phyloP scores from a whole-genome alignment of 148 eudicot genomes.

The Talinum fruticosum region DNA sequence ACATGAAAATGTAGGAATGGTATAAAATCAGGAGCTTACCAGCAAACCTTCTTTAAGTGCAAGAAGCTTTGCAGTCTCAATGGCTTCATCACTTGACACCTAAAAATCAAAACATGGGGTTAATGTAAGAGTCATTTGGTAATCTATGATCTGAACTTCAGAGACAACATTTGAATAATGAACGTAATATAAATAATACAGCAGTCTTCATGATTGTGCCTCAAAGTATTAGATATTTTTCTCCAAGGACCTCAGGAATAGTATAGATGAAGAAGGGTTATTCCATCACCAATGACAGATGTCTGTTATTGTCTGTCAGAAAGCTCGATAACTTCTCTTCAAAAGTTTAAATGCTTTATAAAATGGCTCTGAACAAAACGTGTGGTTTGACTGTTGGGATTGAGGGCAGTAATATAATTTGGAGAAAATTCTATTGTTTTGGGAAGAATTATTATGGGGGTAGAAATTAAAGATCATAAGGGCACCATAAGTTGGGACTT shows the following conservation, averaged over 20 bases:
- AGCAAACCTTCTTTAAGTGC: slow-evolving; percentile 51
- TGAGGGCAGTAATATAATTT: too few relatives aligned
- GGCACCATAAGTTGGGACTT: too few relatives aligned
- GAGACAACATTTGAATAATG: background rate
- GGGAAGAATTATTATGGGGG: too few relatives aligned
- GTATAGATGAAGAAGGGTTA: background rate
- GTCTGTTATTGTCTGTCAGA: background rate
- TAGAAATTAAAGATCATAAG: too few relatives aligned
- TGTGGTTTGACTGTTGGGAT: too few relatives aligned
- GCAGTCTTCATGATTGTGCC: too few relatives aligned
- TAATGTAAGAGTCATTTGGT: background rate
- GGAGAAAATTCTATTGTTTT: too few relatives aligned
- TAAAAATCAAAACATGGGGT: background rate
- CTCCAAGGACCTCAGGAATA: background rate
- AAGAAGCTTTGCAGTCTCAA: slow-evolving; percentile 39
- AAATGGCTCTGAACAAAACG: too few relatives aligned
- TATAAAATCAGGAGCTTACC: slow-evolving; percentile 27
- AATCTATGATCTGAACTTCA: background rate
- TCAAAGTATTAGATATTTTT: too few relatives aligned
- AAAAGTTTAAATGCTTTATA: too few relatives aligned
- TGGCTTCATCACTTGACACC: slow-evolving; percentile 31
- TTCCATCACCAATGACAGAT: background rate
- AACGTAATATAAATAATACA: too few relatives aligned
- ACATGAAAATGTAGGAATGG: background rate
- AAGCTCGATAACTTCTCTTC: background rate